Evolutionary conservation across 441 rosid species (phyloP), one percentile per base, ranked within the genome.

Genomic region (Isatis lusitanica): DNA sequence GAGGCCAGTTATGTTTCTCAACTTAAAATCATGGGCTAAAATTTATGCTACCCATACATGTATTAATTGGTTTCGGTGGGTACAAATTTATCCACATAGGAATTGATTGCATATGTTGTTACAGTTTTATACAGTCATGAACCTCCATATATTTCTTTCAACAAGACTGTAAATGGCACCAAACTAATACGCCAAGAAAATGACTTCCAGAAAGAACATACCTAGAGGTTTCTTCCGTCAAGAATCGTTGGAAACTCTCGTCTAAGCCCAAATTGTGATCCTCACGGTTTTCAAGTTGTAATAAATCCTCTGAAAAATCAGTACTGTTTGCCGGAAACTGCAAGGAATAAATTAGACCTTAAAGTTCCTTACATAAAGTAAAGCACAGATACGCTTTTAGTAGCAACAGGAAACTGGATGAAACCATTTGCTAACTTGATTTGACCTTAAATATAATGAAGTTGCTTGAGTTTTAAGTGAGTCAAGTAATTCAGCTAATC

Each of bases 261-360:
- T 76, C 66, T 70, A 93, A 70, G 55, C 90, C 86, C 70, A 82
- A 70, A 79, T 71, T 74, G 82, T 78, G 83, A 59, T 84, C 89
- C 79, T 85, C 90, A 18, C 83, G 91, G 78, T 85, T 87, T 65
- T 85, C 98, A 74, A 81, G 63, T 70, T 86, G 93, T 65, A 86
- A 74, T 63, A 86, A 81, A 72, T 85, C 91, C 71, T 84, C 78
- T 64, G 89, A 79, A 80, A 85, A 74, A 70, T 86, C 88, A 12
- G 88, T 78, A 79, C 78, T 80, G 83, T 67, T 82, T 71, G 87
- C 91, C 43, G 98, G 94, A 82, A 93, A 93, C 99, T 96, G 96
- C 86, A 88, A 83, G 58, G 70, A 79, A 83, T 44, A 55, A 40
- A 70, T 65, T 38, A 56, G 33, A 35, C 44, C 61, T 60, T 53